These are phyloP conservation scores for Echria macrotheca DNA, from an alignment of 495 filamentous ascomycete species.

Conservation along the genomic window DNA sequence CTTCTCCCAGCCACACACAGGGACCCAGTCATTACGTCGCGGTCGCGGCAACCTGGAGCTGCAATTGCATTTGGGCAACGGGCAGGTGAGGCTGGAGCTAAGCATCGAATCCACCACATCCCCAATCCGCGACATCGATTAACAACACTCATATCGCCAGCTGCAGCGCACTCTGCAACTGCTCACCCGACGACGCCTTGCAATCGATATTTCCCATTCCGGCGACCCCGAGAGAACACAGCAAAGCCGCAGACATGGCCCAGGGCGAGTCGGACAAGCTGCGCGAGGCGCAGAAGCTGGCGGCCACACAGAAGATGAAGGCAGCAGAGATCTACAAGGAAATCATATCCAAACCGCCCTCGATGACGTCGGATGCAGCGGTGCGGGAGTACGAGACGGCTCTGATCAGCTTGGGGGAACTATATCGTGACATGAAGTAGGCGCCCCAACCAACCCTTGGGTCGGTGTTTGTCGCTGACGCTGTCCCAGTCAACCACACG, in stretches of 20 bases:
- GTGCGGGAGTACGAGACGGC: conserved; percentile 83
- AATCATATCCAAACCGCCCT: conserved; percentile 77
- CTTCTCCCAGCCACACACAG: conserved; percentile 13
- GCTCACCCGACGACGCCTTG: not conserved
- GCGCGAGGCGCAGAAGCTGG: conserved; percentile 74
- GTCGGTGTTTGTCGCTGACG: not conserved
- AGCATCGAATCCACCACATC: not conserved
- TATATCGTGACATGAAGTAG: conserved; percentile 83
- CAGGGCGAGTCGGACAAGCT: conserved; percentile 44
- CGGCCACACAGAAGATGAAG: conserved; percentile 69
- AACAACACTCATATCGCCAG: not conserved
- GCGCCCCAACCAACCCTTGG: conserved; percentile 4
- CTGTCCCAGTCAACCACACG: conserved; percentile 60
- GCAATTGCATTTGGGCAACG: conserved; percentile 16
- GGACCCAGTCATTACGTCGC: conserved; percentile 26
- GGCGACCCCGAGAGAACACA: no score
- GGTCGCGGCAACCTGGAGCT: conserved; percentile 27
- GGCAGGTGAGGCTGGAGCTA: conserved; percentile 16
- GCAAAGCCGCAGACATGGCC: conserved; percentile 35
- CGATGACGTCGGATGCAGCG: conserved; percentile 71
- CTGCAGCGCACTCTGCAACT: conserved; percentile 2
- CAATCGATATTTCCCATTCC: no score
- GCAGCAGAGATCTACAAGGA: conserved; percentile 82
- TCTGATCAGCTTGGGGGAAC: conserved; percentile 77
- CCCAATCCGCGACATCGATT: no score